These are phyloP conservation scores for Musa acuminata DNA, from an alignment of 176 grass and related monocot species.

Conservation along the genomic window DNA sequence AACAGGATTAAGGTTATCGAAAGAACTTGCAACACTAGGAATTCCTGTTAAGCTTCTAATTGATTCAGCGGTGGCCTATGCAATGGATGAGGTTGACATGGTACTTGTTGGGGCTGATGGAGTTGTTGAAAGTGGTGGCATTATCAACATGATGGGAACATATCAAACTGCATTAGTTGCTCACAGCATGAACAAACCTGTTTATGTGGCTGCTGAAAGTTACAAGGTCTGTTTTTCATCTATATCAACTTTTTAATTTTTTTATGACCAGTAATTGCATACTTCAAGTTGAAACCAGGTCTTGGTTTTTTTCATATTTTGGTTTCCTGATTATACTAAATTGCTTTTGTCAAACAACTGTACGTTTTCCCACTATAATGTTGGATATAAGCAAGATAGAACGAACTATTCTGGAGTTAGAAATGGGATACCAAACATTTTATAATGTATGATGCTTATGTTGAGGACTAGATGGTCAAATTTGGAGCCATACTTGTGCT, in stretches of 20 bases:
- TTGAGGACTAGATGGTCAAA: too few relatives aligned
- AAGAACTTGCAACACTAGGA: conserved; percentile 73
- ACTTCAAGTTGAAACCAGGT: too few relatives aligned
- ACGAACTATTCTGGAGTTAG: too few relatives aligned
- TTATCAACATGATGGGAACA: conserved; percentile 99
- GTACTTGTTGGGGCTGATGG: conserved; percentile 95
- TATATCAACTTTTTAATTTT: neutral
- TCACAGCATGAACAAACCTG: conserved; percentile 86
- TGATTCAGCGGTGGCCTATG: conserved; percentile 92
- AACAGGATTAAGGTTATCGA: conserved; percentile 75
- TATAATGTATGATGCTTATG: too few relatives aligned
- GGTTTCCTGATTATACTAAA: too few relatives aligned
- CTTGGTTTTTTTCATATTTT: too few relatives aligned
- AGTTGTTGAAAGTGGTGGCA: conserved; percentile 92
- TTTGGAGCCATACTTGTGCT: too few relatives aligned
- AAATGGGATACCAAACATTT: too few relatives aligned
- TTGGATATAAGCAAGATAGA: too few relatives aligned
- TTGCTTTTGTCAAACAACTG: too few relatives aligned
- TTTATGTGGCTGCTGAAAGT: conserved; percentile 97
- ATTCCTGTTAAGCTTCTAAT: conserved; percentile 89
- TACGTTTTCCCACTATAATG: too few relatives aligned
- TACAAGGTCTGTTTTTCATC: conserved; percentile 56
- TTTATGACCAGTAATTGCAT: neutral
- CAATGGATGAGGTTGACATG: conserved; percentile 93
- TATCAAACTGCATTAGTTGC: conserved; percentile 96